phyloP scores from a whole-genome alignment of 2,329 filamentous ascomycete species.

The Talaromyces rugulosus region DNA sequence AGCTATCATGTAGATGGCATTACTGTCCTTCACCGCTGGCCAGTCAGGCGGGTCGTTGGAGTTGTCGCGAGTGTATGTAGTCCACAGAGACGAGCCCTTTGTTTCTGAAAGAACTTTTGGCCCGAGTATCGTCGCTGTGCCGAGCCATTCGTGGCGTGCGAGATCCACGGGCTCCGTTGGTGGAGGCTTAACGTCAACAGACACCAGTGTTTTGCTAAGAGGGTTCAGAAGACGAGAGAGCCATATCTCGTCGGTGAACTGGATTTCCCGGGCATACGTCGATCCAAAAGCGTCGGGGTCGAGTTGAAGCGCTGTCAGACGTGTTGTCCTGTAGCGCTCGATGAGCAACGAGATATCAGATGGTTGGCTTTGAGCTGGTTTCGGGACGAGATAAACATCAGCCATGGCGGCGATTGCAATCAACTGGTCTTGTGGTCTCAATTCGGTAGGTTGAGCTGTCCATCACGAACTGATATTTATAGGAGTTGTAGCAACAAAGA shows the following conservation, averaged over 20 bases:
- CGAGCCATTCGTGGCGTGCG: constrained; percentile 23
- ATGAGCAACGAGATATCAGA: constrained; percentile 7
- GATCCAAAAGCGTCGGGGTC: constrained; percentile 28
- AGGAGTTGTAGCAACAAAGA: background rate
- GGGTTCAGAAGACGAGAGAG: constrained; percentile 24
- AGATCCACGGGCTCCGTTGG: background rate
- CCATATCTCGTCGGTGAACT: constrained; percentile 23
- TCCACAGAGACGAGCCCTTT: background rate
- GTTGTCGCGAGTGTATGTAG: background rate
- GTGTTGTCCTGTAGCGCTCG: constrained; percentile 19
- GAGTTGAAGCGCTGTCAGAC: constrained; percentile 23
- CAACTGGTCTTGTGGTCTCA: background rate
- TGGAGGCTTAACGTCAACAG: constrained; percentile 11
- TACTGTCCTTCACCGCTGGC: constrained; percentile 5
- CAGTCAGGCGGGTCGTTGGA: background rate
- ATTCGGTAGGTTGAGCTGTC: background rate
- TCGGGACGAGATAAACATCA: constrained; percentile 2
- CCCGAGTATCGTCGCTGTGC: constrained; percentile 25
- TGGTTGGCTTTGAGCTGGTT: background rate
- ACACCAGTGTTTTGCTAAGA: constrained; percentile 22
- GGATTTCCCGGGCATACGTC: constrained; percentile 24
- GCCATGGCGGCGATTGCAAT: background rate
- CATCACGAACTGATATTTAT: background rate
- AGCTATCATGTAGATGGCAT: constrained; percentile 21
- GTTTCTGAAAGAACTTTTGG: constrained; percentile 15